Percentiles rank a stretch among this genome's conserved stretches.
Conservation (phyloP, 2,329 filamentous ascomycete species). For the Epichloe sp. region DNA sequence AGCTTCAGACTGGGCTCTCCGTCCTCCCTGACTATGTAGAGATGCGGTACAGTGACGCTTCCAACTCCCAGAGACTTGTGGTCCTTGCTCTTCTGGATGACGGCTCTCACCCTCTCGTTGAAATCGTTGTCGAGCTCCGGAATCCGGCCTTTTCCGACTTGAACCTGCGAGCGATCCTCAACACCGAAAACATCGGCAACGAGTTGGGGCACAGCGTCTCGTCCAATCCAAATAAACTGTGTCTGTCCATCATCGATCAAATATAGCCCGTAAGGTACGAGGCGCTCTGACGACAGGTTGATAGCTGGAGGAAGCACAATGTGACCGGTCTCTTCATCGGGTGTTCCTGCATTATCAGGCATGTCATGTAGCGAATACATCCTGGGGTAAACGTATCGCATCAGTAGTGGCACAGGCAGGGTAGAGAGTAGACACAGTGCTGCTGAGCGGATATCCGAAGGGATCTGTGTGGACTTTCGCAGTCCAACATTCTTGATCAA, state of each 20-base stretch:
- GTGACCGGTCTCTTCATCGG: slow-evolving; percentile 74
- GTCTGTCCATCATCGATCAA: slow-evolving; percentile 95
- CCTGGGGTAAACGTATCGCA: slow-evolving; percentile 83
- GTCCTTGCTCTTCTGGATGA: slow-evolving; percentile 85
- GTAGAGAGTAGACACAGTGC: slow-evolving; percentile 92
- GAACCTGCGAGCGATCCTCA: slow-evolving; percentile 68
- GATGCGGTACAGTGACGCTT: slow-evolving; percentile 80
- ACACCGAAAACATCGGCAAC: slow-evolving; percentile 83
- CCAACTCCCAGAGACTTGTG: slow-evolving; percentile 78
- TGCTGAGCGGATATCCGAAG: slow-evolving; percentile 83
- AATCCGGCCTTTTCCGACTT: slow-evolving; percentile 79
- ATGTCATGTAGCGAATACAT: slow-evolving; percentile 89
- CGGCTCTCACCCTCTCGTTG: slow-evolving; percentile 82
- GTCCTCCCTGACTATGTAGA: slow-evolving; percentile 90
- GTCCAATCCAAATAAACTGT: slow-evolving; percentile 93
- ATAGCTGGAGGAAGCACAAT: slow-evolving; percentile 74
- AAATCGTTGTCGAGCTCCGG: slow-evolving; percentile 91
- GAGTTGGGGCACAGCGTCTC: slow-evolving; percentile 82
- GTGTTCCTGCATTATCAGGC: slow-evolving; percentile 82
- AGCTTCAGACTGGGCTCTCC: slow-evolving; percentile 89
- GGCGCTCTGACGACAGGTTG: slow-evolving; percentile 77
- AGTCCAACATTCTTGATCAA: slow-evolving; percentile 94
- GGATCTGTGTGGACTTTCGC: slow-evolving; percentile 85
- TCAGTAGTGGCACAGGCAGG: slow-evolving; percentile 73
- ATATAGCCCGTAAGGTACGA: slow-evolving; percentile 85